Evolutionary conservation across 2,329 filamentous ascomycete genomes (phyloP), one percentile per base, ranked within the genome.

Genomic region (Ophiocordyceps camponoti-leonardi): DNA sequence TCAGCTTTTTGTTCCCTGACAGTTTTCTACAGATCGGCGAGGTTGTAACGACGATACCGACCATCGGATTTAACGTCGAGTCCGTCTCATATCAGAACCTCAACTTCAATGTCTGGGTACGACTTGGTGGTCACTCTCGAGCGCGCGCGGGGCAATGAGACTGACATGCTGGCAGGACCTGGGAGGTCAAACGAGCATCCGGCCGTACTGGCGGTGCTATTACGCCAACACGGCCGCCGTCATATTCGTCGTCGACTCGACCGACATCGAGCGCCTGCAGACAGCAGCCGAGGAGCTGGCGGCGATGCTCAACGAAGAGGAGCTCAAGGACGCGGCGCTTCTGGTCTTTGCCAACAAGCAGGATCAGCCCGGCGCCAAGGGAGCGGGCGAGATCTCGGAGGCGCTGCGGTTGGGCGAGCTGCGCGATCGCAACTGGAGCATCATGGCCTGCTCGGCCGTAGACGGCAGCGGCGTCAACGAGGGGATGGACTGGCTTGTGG

Each of bases 281-380:
- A 98, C 88, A 19, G 92, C 92, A 3, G 81, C 86, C 3, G 92
- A 96, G 61, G 92, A 98, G 66, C 69, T 98, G 46, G 77, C 82
- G 47, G 86, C 88, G 16, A 98, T 98, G 92, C 67, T 98, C 51
- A 93, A 93, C 59, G 92, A 98, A 66, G 92, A 96, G 52, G 90
- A 98, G 65, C 74, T 98, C 46, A 84, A 86, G 60, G 92, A 96
- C 58, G 90, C 92, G 13, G 81, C 87, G 20, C 69, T 98, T 46
- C 68, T 98, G 46, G 92, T 98, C 12, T 98, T 96, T 64, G 92
- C 92, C 57, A 98, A 98, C 69, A 98, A 98, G 70, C 92, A 98
- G 65, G 92, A 98, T 67, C 87, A 96, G 65, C 90, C 90, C 2
- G 92, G 92, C 18, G 90, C 92, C 43, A 94, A 94, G 67, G 92